Evolutionary conservation across 208 protist species (phyloP).

Genomic region (Naegleria gruberi): DNA sequence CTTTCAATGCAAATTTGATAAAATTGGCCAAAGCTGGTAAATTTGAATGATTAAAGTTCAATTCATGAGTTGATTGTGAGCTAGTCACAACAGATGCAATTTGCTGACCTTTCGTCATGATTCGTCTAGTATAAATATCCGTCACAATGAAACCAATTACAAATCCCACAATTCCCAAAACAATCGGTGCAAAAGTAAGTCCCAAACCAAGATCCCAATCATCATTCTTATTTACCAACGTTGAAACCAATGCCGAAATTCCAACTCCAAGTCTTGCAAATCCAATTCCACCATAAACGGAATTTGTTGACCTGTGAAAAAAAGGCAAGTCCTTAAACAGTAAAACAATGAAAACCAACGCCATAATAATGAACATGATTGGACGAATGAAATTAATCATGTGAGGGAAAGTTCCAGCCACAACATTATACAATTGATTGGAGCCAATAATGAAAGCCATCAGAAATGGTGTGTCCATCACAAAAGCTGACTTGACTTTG

Average conservation of each 20-base stretch:
- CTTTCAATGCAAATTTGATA: not conserved
- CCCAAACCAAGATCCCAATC: not conserved
- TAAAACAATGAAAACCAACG: not conserved
- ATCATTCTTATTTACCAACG: not conserved
- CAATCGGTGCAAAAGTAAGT: not conserved
- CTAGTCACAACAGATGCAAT: too few relatives aligned
- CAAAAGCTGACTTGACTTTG: not conserved
- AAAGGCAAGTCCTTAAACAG: not conserved
- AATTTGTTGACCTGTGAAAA: not conserved
- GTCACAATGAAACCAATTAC: not conserved
- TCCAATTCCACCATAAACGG: not conserved
- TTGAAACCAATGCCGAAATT: not conserved
- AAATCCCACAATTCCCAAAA: not conserved
- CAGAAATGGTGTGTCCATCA: not conserved
- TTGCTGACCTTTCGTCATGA: not conserved
- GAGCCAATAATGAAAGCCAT: not conserved
- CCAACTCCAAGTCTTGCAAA: not conserved
- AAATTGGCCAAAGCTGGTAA: not conserved
- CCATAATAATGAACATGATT: not conserved
- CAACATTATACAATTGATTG: not conserved
- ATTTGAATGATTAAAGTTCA: too few relatives aligned
- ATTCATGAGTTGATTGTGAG: too few relatives aligned
- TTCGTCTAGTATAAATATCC: not conserved
- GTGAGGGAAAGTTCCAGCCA: not conserved
- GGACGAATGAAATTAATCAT: not conserved